Conservation (phyloP, 1,284 basidiomycete species). For the Leccinum huronense region DNA sequence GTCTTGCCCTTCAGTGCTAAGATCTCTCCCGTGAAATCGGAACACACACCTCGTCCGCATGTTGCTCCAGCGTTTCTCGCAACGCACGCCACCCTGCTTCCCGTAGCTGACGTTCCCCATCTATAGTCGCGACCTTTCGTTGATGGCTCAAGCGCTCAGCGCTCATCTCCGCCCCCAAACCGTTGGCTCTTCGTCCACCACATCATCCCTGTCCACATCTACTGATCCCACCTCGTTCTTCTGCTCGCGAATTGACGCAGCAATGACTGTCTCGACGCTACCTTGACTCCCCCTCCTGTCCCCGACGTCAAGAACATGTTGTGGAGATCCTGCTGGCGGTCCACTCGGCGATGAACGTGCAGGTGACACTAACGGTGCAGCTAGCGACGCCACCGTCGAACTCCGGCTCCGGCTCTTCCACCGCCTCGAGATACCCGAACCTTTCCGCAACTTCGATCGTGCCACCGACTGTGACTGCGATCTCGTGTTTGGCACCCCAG, state of each 20-base stretch:
- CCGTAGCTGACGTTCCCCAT: conserved; percentile 52
- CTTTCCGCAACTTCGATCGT: conserved; percentile 25
- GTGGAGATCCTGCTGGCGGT: not conserved
- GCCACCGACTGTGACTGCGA: conserved; percentile 14
- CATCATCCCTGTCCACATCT: conserved; percentile 10
- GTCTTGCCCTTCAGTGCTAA: conserved; percentile 2
- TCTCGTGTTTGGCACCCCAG: not conserved
- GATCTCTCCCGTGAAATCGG: not conserved
- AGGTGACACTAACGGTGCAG: conserved; percentile 37
- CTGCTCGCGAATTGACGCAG: conserved; percentile 37
- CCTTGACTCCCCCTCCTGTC: conserved; percentile 54
- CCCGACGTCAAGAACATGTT: not conserved
- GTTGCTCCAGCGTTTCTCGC: conserved; percentile 55
- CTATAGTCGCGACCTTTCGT: conserved; percentile 43
- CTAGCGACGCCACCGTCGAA: conserved; percentile 58
- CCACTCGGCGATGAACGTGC: conserved; percentile 12
- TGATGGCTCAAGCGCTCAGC: too few relatives aligned
- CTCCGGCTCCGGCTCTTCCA: conserved; percentile 49
- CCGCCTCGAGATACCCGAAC: conserved; percentile 12
- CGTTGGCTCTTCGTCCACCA: conserved; percentile 8
- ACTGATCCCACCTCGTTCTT: conserved; percentile 21
- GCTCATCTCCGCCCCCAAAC: conserved; percentile 35
- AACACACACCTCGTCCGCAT: conserved; percentile 55
- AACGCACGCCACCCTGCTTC: conserved; percentile 58
- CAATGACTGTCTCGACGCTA: conserved; percentile 68